These are phyloP conservation scores for Starmerella potacharoeniae DNA, from an alignment of 805 yeast species.

Conservation along the genomic window DNA sequence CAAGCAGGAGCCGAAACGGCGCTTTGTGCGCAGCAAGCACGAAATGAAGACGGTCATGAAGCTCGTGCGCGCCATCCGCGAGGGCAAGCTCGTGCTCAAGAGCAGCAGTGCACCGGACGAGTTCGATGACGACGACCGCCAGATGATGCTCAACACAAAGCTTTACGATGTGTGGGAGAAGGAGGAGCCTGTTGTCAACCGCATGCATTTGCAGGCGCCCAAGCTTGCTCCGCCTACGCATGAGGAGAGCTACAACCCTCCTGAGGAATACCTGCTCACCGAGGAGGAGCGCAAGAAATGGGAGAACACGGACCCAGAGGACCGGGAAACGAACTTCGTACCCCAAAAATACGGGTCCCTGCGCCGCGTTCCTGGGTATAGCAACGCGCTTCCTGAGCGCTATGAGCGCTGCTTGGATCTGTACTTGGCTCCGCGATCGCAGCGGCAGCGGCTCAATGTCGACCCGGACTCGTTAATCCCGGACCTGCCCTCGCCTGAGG, in stretches of 20 bases:
- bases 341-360: conserved; percentile 75
- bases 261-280: conserved; percentile 78
- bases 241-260: conserved; percentile 95
- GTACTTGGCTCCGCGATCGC: conserved; percentile 91
- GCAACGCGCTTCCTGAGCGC: conserved; percentile 71
- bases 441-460: conserved; percentile 78
- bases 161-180: conserved; percentile 75
- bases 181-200: conserved; percentile 54
- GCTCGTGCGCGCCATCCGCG: conserved; percentile 90
- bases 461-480: conserved; percentile 96
- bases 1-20: conserved; percentile 91
- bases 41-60: conserved; percentile 96
- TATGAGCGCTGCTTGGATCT: conserved; percentile 91
- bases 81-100: conserved; percentile 83
- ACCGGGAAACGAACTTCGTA: conserved; percentile 64
- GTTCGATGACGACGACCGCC: conserved; percentile 39
- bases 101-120: conserved; percentile 41
- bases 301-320: conserved; percentile 59
- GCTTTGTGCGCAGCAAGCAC: conserved; percentile 92
- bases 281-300: conserved; percentile 67
- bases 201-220: conserved; percentile 83
- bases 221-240: conserved; percentile 91
- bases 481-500: conserved; percentile 92
- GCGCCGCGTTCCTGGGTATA: conserved; percentile 89
- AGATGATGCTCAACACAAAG: conserved; percentile 26